Evolutionary conservation across 129 eudicot species (phyloP).

Genomic region (Pseudognaphalium luteoalbum): DNA sequence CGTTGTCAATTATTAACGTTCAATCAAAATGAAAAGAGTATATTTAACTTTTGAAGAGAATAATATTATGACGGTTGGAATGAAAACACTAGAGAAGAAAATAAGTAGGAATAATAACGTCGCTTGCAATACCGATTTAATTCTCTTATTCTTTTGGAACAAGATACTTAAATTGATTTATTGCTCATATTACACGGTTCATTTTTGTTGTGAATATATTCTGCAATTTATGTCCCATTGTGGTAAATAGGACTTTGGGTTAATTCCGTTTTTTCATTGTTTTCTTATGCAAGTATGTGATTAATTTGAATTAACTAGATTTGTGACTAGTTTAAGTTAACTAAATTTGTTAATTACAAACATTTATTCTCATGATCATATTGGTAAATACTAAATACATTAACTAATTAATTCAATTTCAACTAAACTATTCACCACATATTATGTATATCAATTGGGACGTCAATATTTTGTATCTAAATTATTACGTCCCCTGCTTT

Average conservation of each 20-base stretch:
- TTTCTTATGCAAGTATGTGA: neutral
- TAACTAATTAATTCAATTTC: neutral
- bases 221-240: conserved; percentile 22
- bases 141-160: conserved; percentile 31
- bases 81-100: conserved; percentile 16
- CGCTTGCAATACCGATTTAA: conserved; percentile 10
- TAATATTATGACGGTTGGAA: conserved; percentile 12
- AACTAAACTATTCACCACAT: neutral
- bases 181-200: conserved; percentile 29
- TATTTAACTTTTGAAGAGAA: neutral
- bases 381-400: neutral
- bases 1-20: too few relatives aligned
- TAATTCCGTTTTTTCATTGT: neutral
- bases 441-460: too few relatives aligned
- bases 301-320: neutral
- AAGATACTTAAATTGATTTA: conserved; percentile 24
- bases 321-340: neutral
- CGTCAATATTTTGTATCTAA: too few relatives aligned
- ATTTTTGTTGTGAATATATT: conserved; percentile 32
- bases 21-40: too few relatives aligned
- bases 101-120: conserved; percentile 9
- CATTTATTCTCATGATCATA: neutral
- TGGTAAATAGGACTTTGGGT: neutral
- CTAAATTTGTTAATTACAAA: too few relatives aligned
- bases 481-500: too few relatives aligned